These are phyloP conservation scores for Esteya vermicola DNA, from an alignment of 2,329 filamentous ascomycete genomes.

Conservation along the genomic window DNA sequence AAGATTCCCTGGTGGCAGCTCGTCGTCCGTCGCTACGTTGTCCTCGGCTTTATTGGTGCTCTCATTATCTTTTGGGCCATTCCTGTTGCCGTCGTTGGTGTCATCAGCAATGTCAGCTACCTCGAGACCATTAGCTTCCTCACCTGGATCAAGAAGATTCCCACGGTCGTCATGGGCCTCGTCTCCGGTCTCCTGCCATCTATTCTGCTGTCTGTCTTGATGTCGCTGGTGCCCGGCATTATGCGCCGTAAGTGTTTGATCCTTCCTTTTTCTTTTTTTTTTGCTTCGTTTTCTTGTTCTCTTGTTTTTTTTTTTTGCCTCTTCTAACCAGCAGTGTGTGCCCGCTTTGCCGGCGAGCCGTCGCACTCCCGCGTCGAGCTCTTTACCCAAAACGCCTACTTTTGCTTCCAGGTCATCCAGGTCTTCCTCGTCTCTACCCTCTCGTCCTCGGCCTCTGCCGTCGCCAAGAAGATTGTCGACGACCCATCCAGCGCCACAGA, in stretches of 20 bases:
- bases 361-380: constrained; percentile 70
- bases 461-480: constrained; percentile 46
- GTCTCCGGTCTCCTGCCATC: constrained; percentile 75
- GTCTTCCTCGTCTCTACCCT: constrained; percentile 77
- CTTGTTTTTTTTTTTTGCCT: too few species aligned
- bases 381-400: constrained; percentile 84
- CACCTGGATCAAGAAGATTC: constrained; percentile 56
- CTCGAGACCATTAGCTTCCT: constrained; percentile 55
- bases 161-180: constrained; percentile 58
- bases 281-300: too few species aligned
- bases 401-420: constrained; percentile 74
- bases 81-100: constrained; percentile 64
- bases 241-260: constrained; percentile 49
- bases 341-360: constrained; percentile 66
- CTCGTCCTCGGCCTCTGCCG: constrained; percentile 63
- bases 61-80: constrained; percentile 80
- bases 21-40: constrained; percentile 55
- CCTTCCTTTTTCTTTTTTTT: too few species aligned
- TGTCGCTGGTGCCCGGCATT: constrained; percentile 72
- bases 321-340: constrained; percentile 44
- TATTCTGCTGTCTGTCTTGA: constrained; percentile 65
- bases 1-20: constrained; percentile 77
- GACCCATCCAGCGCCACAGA: constrained; percentile 47
- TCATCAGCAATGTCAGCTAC: constrained; percentile 70
- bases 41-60: constrained; percentile 57